Base-by-base conservation (phyloP, 164 flowering plant species). In the Euptelea pleiosperma region DNA sequence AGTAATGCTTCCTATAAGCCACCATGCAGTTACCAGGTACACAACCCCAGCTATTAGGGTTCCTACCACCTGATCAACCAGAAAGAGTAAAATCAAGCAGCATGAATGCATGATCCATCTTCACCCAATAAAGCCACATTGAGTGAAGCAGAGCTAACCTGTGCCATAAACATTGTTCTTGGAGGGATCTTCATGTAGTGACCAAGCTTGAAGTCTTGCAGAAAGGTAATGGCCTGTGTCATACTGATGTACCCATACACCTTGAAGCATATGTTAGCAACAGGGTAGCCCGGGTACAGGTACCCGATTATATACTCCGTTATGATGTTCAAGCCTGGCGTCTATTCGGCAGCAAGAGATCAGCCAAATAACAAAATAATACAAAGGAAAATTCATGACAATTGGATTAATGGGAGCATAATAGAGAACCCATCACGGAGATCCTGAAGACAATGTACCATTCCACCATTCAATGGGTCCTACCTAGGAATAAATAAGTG, bases 181-280 rank as follows among this genome's bases (percentile, higher is more conserved):
- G 98, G 96, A 57, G 98, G 98, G 21, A 91, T 86, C 68, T 91
- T 91, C 98, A 91, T 88, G 81, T 89, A 91, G 67, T 86, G 98
- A 3, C 96, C 95, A n/a, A 91, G 85, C 71, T 91, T 89, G 79
- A 91, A 88, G 70, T 91, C 94, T 73, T 81, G 87, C 19, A 89
- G 70, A 73, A 88, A 91, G 4, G 91, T 77, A 42, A 88, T 33
- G 28, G 89, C 96, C 60, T 89, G 98, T 8, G 73, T 70, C 85
- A 83, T 86, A 55, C 96, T 91, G 28, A 89, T 82, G 72, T 85
- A 82, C 0, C 96, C 94, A 49, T 88, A 91, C 12, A 86, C 92
- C 63, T 91, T 91, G 76, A 91, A 91, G 82, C 90, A 86, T 79
- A 89, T 85, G 59, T 91, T 91, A 0, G 95, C 96, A 2, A 91